A percentile compares a stretch with the other conserved stretches of the same genome.
These are phyloP conservation scores for Tetracladium setigerum DNA, from an alignment of 495 filamentous ascomycete genomes.

Conservation along the genomic window DNA sequence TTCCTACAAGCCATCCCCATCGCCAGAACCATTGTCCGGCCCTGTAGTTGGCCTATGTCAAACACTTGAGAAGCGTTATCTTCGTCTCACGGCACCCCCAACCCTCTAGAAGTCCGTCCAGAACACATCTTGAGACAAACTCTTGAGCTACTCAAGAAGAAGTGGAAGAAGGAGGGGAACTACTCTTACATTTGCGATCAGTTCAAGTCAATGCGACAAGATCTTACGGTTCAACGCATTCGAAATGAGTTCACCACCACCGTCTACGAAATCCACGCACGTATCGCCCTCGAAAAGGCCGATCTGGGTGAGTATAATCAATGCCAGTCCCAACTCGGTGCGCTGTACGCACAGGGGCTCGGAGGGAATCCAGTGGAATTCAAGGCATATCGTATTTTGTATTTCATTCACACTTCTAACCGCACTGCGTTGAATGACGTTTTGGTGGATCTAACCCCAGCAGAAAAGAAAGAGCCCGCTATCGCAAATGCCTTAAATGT, in stretches of 20 bases:
- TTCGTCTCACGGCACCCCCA: constrained; percentile 88
- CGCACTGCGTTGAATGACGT: constrained; percentile 96
- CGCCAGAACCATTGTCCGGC: constrained; percentile 53
- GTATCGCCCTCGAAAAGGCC: constrained; percentile 96
- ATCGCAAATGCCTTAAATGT: constrained; percentile 91
- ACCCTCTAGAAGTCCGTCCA: constrained; percentile 83
- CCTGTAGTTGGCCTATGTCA: constrained; percentile 82
- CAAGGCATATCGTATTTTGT: constrained; percentile 99
- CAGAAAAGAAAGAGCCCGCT: constrained; percentile 78
- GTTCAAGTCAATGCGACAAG: constrained; percentile 97
- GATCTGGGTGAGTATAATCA: constrained; percentile 99
- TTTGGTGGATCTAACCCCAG: constrained; percentile 92
- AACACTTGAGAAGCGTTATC: constrained; percentile 86
- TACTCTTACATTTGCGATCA: constrained; percentile 98
- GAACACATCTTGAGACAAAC: constrained; percentile 71
- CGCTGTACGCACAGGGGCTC: constrained; percentile 76
- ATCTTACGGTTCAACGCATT: constrained; percentile 96
- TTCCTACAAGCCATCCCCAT: constrained; percentile 51
- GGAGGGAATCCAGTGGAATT: constrained; percentile 93
- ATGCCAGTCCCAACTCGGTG: constrained; percentile 95
- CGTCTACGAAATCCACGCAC: constrained; percentile 96
- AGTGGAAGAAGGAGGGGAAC: constrained; percentile 90
- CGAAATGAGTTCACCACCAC: constrained; percentile 90
- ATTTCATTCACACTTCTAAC: constrained; percentile 98
- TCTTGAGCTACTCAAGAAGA: constrained; percentile 81